phyloP scores from a whole-genome alignment of 306 rosid genomes.

The Prunus kanzakura region DNA sequence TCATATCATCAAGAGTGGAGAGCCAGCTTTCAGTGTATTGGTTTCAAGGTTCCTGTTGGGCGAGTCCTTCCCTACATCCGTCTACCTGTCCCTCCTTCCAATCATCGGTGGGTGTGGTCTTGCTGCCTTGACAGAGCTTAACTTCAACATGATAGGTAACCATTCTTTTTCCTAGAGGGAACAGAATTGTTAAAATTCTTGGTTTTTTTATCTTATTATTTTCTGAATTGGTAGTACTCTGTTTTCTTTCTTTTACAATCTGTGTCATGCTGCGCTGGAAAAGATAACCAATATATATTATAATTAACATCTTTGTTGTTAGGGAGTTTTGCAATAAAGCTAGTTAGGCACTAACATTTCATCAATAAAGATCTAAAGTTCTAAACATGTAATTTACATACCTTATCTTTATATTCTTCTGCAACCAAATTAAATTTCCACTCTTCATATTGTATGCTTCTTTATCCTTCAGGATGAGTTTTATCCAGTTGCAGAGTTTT shows the following conservation, averaged over 20 bases:
- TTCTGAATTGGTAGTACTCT: neutral
- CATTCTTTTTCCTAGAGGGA: neutral
- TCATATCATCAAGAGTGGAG: slow-evolving; percentile 98
- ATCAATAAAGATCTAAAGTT: too few species aligned
- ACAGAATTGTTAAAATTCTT: neutral
- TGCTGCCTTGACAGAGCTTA: slow-evolving; percentile 96
- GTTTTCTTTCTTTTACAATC: neutral
- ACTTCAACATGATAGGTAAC: slow-evolving; percentile 94
- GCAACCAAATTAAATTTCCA: neutral
- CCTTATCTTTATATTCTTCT: neutral
- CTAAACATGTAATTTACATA: neutral
- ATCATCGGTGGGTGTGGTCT: slow-evolving; percentile 97
- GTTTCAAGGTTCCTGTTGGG: slow-evolving; percentile 90
- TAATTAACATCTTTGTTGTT: neutral
- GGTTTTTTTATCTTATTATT: neutral
- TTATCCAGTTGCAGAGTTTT: neutral
- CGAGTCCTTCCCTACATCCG: slow-evolving; percentile 74
- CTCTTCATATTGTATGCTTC: neutral
- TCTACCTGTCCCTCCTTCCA: slow-evolving; percentile 88
- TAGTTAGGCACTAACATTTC: neutral
- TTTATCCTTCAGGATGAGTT: neutral
- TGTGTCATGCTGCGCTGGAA: neutral
- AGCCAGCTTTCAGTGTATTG: slow-evolving; percentile 94
- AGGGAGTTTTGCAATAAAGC: neutral
- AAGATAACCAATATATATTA: neutral